phyloP scores from a whole-genome alignment of 2,329 filamentous ascomycete species.

The Fusarium lateritium region DNA sequence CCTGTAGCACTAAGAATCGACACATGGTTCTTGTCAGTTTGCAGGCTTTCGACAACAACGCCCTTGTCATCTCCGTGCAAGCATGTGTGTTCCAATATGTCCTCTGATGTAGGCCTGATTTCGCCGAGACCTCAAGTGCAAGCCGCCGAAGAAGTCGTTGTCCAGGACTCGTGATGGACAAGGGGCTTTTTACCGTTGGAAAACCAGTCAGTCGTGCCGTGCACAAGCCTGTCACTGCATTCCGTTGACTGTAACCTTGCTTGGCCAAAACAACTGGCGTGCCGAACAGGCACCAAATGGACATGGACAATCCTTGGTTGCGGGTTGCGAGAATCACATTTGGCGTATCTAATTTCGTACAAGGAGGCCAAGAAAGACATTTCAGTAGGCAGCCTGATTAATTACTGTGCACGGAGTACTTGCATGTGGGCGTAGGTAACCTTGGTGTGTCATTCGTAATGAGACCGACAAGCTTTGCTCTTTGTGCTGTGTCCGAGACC shows the following conservation, averaged over 20 bases:
- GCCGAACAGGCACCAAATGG: conserved; percentile 19
- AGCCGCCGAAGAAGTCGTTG: conserved; percentile 16
- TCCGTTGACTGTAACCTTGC: conserved; percentile 36
- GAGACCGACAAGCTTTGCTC: conserved; percentile 14
- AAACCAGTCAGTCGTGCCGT: conserved; percentile 33
- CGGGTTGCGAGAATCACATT: conserved; percentile 20
- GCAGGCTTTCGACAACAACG: conserved; percentile 26
- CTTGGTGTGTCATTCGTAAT: conserved; percentile 17
- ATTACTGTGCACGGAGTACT: conserved; percentile 24
- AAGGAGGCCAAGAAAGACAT: conserved; percentile 35
- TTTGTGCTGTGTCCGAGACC: conserved; percentile 22
- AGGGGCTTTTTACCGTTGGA: conserved; percentile 44
- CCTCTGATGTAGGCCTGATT: conserved; percentile 31
- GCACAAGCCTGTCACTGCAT: conserved; percentile 37
- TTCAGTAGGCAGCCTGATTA: conserved; percentile 31
- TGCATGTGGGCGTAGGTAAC: conserved; percentile 19
- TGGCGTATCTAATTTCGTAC: conserved; percentile 27
- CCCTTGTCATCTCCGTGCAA: conserved; percentile 29
- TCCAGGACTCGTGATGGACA: conserved; percentile 29
- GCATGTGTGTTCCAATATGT: conserved; percentile 21
- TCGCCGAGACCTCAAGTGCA: conserved; percentile 38
- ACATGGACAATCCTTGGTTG: conserved; percentile 31
- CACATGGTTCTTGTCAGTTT: conserved; percentile 40
- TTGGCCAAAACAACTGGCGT: conserved; percentile 36
- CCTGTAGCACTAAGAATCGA: conserved; percentile 40